A percentile compares a stretch with the other conserved stretches of the same genome.
phyloP scores from a whole-genome alignment of 192 early-diverging fungal species.

The Linnemannia hyalina region DNA sequence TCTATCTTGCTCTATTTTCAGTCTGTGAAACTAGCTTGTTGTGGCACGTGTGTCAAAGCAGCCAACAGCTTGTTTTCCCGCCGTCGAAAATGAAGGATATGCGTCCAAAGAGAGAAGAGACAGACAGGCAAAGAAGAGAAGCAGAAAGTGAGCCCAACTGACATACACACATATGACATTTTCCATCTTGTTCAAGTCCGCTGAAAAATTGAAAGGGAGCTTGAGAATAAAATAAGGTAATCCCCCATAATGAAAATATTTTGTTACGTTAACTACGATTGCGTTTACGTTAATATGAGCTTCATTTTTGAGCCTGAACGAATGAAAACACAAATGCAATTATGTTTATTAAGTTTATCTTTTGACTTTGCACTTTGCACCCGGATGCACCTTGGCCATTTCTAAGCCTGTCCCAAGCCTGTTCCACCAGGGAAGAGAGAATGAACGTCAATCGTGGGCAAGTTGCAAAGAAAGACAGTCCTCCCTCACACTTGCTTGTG shows the following conservation, averaged over 20 bases:
- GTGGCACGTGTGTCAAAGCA: conserved; percentile 1
- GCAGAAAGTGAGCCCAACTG: no score
- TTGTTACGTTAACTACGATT: no score
- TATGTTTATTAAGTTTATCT: no score
- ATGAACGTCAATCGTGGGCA: background rate
- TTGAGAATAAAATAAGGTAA: no score
- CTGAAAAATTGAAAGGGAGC: no score
- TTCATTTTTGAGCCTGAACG: conserved; percentile 37
- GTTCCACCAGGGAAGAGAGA: background rate
- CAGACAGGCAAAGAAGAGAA: no score
- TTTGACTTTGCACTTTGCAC: no score
- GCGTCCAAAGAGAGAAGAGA: background rate
- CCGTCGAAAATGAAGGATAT: background rate
- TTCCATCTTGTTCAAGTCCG: no score
- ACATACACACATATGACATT: no score
- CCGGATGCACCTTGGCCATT: no score
- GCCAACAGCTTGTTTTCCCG: background rate
- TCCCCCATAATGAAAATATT: no score
- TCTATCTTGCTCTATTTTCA: background rate
- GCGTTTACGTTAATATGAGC: background rate
- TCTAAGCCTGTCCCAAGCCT: background rate
- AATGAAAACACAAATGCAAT: background rate
- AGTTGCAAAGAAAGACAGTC: background rate
- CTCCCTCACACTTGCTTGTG: background rate
- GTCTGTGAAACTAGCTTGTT: background rate